phyloP scores from a whole-genome alignment of 768 basidiomycete genomes.

The Trametes cingulata region DNA sequence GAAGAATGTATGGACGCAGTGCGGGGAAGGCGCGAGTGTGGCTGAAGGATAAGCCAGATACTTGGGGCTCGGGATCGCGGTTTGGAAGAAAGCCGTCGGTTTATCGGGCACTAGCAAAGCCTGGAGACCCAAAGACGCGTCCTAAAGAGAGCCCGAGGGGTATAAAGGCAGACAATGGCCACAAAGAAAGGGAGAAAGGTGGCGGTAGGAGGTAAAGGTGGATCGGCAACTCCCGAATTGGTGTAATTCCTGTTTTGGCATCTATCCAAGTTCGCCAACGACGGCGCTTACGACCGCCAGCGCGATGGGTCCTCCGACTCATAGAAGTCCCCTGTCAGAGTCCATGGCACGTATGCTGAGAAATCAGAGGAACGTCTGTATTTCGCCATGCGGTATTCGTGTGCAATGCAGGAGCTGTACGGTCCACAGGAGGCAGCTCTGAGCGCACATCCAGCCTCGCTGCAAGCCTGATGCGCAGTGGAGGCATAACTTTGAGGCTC shows the following conservation, averaged over 20 bases:
- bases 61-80: background rate
- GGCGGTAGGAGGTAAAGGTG: constrained; percentile 12
- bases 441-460: too few species aligned
- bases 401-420: too few species aligned
- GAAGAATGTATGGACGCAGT: constrained; percentile 11
- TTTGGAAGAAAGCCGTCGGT: background rate
- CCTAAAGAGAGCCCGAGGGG: background rate
- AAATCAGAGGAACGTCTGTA: too few species aligned
- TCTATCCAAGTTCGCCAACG: background rate
- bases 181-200: constrained; percentile 7
- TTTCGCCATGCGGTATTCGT: too few species aligned
- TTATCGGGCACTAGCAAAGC: background rate
- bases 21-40: constrained; percentile 24
- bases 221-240: constrained; percentile 15
- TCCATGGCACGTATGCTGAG: too few species aligned
- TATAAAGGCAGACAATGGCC: background rate
- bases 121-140: background rate
- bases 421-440: too few species aligned
- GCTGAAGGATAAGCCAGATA: constrained; percentile 14
- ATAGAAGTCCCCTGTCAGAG: too few species aligned
- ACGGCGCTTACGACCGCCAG: background rate
- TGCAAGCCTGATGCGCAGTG: too few species aligned
- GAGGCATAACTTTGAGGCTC: too few species aligned
- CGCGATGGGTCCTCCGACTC: too few species aligned
- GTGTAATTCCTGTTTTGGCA: constrained; percentile 16